Base-by-base conservation (phyloP, 2,329 filamentous ascomycete species). In the Aspergillus calidoustus region DNA sequence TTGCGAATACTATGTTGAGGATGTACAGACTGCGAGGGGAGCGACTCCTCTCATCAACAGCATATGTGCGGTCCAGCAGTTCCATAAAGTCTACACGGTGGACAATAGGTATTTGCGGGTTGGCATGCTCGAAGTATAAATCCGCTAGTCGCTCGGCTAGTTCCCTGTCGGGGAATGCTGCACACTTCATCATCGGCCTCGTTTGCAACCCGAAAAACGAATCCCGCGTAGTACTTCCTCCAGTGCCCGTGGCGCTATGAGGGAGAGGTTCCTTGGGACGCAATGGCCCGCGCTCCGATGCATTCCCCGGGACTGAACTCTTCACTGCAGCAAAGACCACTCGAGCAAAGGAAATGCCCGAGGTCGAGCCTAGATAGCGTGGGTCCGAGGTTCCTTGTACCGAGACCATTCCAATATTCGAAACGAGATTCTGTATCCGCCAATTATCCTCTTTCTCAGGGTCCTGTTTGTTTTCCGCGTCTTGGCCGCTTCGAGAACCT, bases 171-270 rank as follows among this genome's bases (percentile, higher is more conserved):
- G 95, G 95, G 69, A 98, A 97, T 0, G 88, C 84, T 0, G 93
- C 93, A 49, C 91, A 91, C 64, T 91, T 89, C 73, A 97, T 95
- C 17, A 89, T 92, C 1, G 93, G 92, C 69, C 91, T 93, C 2
- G 92, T 96, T 69, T 97, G 93, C 49, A 98, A 81, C n/a, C 94
- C 94, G 73, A 98, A 98, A 82, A 97, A 97, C 0, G 93, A 96
- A 77, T 98, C 94, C 62, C 93, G 87, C 90, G 97, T 95, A 13
- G 91, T 92, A 19, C 92, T 92, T 43, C 88, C 89, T 44, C 85
- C 83, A 41, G 84, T 82, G 25, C 80, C 80, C 43, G 81, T 78
- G 51, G 82, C 79, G 66, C 76, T 83, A 79, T 64, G 84, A 71
- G 64, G 83, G 69, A 65, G 82, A 77, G 73, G 72, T 72, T 86